These are phyloP conservation scores for Trichoderma erinaceum DNA, from an alignment of 495 filamentous ascomycete genomes.

Conservation along the genomic window DNA sequence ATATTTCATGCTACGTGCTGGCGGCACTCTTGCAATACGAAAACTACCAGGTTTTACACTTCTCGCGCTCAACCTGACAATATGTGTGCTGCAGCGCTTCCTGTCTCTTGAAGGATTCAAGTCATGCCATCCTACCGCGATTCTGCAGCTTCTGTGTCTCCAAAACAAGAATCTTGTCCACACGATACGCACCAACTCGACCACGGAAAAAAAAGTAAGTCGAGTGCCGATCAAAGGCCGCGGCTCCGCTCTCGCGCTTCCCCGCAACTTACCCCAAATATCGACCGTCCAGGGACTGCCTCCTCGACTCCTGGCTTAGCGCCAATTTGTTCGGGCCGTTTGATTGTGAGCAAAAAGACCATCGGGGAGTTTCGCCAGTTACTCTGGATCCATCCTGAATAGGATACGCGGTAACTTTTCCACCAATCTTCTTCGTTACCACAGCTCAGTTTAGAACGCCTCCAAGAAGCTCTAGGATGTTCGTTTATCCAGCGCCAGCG, in stretches of 20 bases:
- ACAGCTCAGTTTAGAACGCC: background rate
- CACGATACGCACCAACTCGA: background rate
- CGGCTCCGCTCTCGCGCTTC: slow-evolving; percentile 3
- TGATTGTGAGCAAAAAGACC: background rate
- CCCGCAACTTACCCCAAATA: slow-evolving; percentile 1
- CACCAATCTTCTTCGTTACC: background rate
- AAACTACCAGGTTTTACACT: background rate
- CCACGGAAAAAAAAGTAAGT: background rate
- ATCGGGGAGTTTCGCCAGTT: slow-evolving; percentile 7
- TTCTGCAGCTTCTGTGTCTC: background rate
- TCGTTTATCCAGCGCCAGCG: background rate
- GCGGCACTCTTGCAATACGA: background rate
- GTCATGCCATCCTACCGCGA: background rate
- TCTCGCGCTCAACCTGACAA: background rate
- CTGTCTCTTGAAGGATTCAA: background rate
- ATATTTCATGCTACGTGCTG: background rate
- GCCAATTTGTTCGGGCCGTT: slow-evolving; percentile 9
- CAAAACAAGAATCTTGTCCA: background rate
- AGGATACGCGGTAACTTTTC: background rate
- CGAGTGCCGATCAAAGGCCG: background rate
- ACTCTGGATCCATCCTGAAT: background rate
- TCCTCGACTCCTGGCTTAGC: slow-evolving; percentile 3
- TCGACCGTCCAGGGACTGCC: background rate
- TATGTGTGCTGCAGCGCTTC: background rate
- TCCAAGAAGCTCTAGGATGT: background rate